These are phyloP conservation scores for Fusarium sp. DNA, from an alignment of 2,329 filamentous ascomycete genomes.

Conservation along the genomic window DNA sequence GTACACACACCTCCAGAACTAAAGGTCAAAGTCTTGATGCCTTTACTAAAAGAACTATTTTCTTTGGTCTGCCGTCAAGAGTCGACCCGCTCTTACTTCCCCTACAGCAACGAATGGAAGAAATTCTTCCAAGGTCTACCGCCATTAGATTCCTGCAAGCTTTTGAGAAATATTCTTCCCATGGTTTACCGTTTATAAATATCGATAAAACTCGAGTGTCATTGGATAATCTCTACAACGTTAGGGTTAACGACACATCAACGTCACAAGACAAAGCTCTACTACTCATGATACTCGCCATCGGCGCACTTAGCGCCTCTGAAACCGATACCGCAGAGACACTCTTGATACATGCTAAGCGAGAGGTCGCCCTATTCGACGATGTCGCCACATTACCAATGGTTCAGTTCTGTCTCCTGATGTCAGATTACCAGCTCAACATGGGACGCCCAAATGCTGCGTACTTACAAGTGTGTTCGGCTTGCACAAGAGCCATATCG, in stretches of 20 bases:
- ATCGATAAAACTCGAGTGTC: fast-evolving
- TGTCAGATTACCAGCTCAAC: no score
- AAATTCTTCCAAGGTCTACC: fast-evolving
- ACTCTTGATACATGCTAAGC: no score
- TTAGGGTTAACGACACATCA: fast-evolving
- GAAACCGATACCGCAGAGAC: no score
- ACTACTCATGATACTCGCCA: background rate
- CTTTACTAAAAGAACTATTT: background rate
- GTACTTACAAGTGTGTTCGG: no score
- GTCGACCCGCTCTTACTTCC: no score
- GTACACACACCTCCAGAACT: fast-evolving
- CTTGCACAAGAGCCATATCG: no score
- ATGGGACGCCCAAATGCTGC: no score
- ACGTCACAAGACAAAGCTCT: background rate
- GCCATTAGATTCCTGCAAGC: fast-evolving
- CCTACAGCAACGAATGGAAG: no score
- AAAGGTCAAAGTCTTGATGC: background rate
- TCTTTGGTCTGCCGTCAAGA: no score
- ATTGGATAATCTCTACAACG: background rate
- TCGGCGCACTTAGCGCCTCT: background rate
- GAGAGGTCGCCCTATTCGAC: no score
- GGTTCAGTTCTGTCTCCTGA: no score
- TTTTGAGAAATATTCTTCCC: background rate
- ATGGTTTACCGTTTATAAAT: background rate
- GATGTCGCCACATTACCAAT: no score